These are phyloP conservation scores for Rhizoctonia solani DNA, from an alignment of 1,284 basidiomycete genomes.

Conservation along the genomic window DNA sequence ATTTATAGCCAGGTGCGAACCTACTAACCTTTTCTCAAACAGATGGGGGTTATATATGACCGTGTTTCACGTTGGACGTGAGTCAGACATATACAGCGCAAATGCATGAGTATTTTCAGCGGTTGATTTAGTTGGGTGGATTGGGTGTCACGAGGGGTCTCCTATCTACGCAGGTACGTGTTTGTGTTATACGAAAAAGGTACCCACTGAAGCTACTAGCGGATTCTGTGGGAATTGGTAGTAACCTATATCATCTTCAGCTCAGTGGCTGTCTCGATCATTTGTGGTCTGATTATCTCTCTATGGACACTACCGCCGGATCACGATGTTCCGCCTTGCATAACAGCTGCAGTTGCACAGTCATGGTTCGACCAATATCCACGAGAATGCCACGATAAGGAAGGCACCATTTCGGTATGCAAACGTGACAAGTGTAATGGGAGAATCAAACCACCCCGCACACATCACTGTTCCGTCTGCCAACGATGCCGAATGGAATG, in stretches of 20 bases:
- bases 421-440: constrained; percentile 49
- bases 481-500: constrained; percentile 56
- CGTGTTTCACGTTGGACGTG: constrained; percentile 50
- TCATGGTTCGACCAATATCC: constrained; percentile 40
- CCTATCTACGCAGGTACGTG: constrained; percentile 47
- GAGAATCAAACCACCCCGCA: constrained; percentile 56
- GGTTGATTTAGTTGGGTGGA: constrained; percentile 48
- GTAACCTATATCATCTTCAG: constrained; percentile 47
- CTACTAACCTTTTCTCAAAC: not conserved
- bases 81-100: constrained; percentile 33
- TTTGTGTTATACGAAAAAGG: not conserved
- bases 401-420: constrained; percentile 50
- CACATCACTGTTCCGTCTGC: constrained; percentile 58
- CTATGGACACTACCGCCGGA: constrained; percentile 48
- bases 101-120: constrained; percentile 5
- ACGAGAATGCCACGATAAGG: constrained; percentile 50
- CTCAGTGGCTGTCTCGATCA: constrained; percentile 44
- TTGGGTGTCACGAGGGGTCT: constrained; percentile 44
- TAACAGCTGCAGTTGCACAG: constrained; percentile 45
- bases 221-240: no score
- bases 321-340: constrained; percentile 44
- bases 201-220: no score
- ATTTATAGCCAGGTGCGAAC: not conserved
- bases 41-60: constrained; percentile 44
- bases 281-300: constrained; percentile 47